A percentile compares a stretch with the other conserved stretches of the same genome.
phyloP scores from a whole-genome alignment of 345 rosid species.

The Garcia nutans region DNA sequence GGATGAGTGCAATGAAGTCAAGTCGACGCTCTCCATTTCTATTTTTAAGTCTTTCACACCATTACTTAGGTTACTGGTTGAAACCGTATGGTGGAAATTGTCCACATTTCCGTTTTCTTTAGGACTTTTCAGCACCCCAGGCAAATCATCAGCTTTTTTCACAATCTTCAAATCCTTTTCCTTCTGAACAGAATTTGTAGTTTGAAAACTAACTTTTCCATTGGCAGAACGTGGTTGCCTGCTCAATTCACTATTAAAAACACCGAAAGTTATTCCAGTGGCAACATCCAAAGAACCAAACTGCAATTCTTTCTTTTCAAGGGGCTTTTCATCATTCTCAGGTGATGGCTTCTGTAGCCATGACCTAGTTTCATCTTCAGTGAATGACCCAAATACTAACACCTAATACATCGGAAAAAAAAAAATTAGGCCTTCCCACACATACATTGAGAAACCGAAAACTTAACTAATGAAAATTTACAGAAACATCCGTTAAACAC shows the following conservation, averaged over 20 bases:
- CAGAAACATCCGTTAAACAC: neutral
- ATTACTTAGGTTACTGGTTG: slow-evolving; percentile 30
- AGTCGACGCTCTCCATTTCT: slow-evolving; percentile 26
- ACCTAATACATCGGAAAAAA: slow-evolving; percentile 36
- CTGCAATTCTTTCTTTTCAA: slow-evolving; percentile 39
- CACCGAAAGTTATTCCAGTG: slow-evolving; percentile 40
- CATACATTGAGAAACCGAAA: neutral
- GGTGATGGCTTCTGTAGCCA: slow-evolving; percentile 42
- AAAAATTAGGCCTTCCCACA: too few relatives aligned
- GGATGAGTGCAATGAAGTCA: slow-evolving; percentile 29
- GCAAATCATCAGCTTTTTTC: slow-evolving; percentile 22
- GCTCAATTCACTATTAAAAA: slow-evolving; percentile 36
- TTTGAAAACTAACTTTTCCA: slow-evolving; percentile 37
- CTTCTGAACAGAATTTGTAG: slow-evolving; percentile 31
- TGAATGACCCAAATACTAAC: slow-evolving; percentile 81
- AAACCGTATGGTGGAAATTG: slow-evolving; percentile 21
- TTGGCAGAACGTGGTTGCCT: slow-evolving; percentile 28
- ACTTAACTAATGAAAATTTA: neutral
- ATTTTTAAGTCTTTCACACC: slow-evolving; percentile 41
- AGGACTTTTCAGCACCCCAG: slow-evolving; percentile 23
- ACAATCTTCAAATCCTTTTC: slow-evolving; percentile 26
- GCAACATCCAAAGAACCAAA: slow-evolving; percentile 51
- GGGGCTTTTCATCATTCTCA: slow-evolving; percentile 45
- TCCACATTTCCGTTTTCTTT: slow-evolving; percentile 47
- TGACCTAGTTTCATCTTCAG: slow-evolving; percentile 79